Evolutionary conservation across 441 rosid species (phyloP).

Genomic region (Bocquillonia castaneifolia): DNA sequence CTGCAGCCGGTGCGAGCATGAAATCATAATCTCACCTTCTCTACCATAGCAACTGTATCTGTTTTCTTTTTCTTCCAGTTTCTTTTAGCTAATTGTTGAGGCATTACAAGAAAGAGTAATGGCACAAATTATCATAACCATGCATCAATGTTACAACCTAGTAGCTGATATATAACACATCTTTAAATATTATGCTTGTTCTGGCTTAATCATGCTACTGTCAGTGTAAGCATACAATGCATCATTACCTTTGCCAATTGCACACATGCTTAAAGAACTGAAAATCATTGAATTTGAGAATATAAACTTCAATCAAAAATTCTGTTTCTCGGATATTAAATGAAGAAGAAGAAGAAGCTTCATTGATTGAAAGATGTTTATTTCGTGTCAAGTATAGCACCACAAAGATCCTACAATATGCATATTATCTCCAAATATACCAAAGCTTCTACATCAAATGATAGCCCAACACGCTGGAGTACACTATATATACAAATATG

Average conservation of each 20-base stretch:
- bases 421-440: conserved; percentile 20
- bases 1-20: conserved; percentile 75
- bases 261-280: background rate
- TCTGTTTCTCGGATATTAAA: no score
- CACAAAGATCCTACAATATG: conserved; percentile 17
- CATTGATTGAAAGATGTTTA: conserved; percentile 15
- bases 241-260: background rate
- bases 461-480: conserved; percentile 20
- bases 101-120: background rate
- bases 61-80: background rate
- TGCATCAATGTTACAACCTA: background rate
- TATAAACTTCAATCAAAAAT: background rate
- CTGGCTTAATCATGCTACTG: no score
- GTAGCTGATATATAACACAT: background rate
- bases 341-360: background rate
- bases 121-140: background rate
- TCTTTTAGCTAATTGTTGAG: background rate
- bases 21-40: conserved; percentile 53
- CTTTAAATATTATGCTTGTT: background rate
- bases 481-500: conserved; percentile 24
- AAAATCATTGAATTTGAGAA: background rate
- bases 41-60: conserved; percentile 31
- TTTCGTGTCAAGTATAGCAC: conserved; percentile 11
- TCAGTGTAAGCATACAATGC: background rate
- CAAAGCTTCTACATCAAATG: conserved; percentile 20